Conservation (phyloP, 2,329 filamentous ascomycete genomes). For the Alternaria conjuncta region DNA sequence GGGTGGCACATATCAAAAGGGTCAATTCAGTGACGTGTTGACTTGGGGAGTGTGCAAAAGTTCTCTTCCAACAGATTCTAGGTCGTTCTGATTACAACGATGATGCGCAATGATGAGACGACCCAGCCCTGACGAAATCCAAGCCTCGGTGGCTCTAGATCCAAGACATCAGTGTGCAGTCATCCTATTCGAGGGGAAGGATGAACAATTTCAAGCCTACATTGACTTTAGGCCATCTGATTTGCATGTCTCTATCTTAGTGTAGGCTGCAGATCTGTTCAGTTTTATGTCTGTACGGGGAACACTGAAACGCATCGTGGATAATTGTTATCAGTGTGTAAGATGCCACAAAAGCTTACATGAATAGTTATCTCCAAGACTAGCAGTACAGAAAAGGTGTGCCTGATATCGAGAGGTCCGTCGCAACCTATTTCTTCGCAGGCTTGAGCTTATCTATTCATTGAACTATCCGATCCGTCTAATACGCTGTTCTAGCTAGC, state of each 20-base stretch:
- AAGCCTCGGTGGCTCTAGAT: neutral
- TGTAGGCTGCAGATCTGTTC: neutral
- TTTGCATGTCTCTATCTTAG: neutral
- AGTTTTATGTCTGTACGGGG: neutral
- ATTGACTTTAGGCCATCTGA: neutral
- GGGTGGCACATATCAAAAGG: neutral
- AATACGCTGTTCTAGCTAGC: too few relatives aligned
- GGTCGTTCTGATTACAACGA: neutral
- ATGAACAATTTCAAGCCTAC: neutral
- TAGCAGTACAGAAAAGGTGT: neutral
- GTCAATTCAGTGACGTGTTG: neutral
- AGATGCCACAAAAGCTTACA: neutral
- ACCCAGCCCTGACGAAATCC: neutral
- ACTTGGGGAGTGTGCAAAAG: accelerated
- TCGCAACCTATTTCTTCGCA: neutral
- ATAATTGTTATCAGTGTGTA: accelerated
- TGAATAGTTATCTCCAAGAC: neutral
- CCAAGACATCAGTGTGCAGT: neutral
- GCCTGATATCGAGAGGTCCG: neutral
- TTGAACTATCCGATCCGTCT: too few relatives aligned
- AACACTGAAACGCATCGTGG: neutral
- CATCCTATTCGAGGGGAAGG: neutral
- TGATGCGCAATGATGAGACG: neutral
- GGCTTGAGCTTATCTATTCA: neutral
- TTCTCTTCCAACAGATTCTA: neutral